Evolutionary conservation across 2,329 filamentous ascomycete genomes (phyloP).

Genomic region (Xylariales sp.): DNA sequence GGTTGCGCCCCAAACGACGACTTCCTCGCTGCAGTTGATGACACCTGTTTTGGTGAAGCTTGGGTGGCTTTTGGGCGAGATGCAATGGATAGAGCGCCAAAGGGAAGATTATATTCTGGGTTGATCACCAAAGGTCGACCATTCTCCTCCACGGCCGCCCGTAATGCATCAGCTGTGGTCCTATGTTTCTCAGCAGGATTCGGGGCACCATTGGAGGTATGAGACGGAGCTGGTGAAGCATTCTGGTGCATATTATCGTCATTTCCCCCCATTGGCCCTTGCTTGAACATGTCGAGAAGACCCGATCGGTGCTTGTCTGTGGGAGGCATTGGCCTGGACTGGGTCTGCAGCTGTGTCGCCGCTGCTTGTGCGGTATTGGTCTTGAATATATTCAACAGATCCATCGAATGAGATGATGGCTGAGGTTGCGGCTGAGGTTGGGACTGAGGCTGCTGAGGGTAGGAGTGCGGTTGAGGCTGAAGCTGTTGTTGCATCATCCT

Average conservation of each 20-base stretch:
- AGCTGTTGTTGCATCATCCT: no score
- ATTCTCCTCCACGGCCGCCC: slow-evolving; percentile 21
- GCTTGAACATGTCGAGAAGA: slow-evolving; percentile 52
- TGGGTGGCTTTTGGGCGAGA: slow-evolving; percentile 22
- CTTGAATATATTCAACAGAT: slow-evolving; percentile 38
- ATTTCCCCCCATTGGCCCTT: slow-evolving; percentile 18
- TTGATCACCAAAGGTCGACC: slow-evolving; percentile 27
- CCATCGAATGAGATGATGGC: slow-evolving; percentile 20
- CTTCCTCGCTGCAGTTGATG: slow-evolving; percentile 11
- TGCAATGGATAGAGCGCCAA: slow-evolving; percentile 32
- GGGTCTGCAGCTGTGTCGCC: neutral
- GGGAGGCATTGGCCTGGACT: slow-evolving; percentile 9
- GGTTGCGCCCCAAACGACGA: neutral
- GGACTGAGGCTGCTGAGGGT: no score
- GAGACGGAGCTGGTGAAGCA: neutral
- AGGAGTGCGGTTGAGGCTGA: no score
- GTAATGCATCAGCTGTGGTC: slow-evolving; percentile 20
- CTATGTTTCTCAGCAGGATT: slow-evolving; percentile 7
- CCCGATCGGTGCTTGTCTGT: slow-evolving; percentile 41
- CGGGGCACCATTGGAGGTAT: neutral
- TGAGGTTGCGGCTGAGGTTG: slow-evolving; percentile 15
- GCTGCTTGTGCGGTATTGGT: slow-evolving; percentile 20
- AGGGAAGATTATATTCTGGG: slow-evolving; percentile 32
- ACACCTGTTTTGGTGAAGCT: slow-evolving; percentile 14
- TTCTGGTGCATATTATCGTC: slow-evolving; percentile 5